Evolutionary conservation across 306 rosid species (phyloP).

Genomic region (Cicer chorassanicum): DNA sequence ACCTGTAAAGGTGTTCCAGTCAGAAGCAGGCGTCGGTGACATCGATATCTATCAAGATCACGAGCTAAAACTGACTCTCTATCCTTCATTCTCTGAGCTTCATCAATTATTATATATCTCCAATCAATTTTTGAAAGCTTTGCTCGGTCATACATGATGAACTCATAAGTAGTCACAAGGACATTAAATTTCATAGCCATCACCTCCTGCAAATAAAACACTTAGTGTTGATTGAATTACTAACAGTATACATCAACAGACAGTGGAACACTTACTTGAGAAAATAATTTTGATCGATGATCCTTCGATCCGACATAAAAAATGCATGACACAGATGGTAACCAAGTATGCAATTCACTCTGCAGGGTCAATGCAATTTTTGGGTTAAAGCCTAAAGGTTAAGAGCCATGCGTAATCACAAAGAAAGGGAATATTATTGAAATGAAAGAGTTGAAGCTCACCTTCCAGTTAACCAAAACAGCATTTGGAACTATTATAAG

Average conservation of each 20-base stretch:
- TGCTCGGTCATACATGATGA: slow-evolving; percentile 97
- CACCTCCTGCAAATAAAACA: slow-evolving; percentile 67
- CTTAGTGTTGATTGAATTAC: slow-evolving; percentile 31
- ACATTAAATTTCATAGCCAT: slow-evolving; percentile 93
- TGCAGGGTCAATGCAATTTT: slow-evolving; percentile 36
- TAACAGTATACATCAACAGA: slow-evolving; percentile 41
- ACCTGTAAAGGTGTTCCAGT: slow-evolving; percentile 99
- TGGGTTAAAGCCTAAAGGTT: neutral
- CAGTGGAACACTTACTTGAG: slow-evolving; percentile 61
- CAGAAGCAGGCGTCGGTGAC: slow-evolving; percentile 93
- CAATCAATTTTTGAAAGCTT: slow-evolving; percentile 83
- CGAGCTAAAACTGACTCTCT: slow-evolving; percentile 69
- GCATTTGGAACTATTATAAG: slow-evolving; percentile 54
- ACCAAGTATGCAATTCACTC: slow-evolving; percentile 52
- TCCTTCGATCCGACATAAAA: slow-evolving; percentile 93
- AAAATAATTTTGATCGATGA: slow-evolving; percentile 81
- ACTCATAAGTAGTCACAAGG: slow-evolving; percentile 98
- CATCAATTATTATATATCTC: slow-evolving; percentile 50
- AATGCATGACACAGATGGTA: slow-evolving; percentile 65
- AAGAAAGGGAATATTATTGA: slow-evolving; percentile 32
- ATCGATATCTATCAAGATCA: slow-evolving; percentile 95
- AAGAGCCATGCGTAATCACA: slow-evolving; percentile 32
- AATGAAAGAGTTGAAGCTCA: slow-evolving; percentile 39
- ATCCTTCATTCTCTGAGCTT: slow-evolving; percentile 56
- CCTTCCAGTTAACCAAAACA: slow-evolving; percentile 55